Base-by-base conservation (phyloP, 306 rosid species). In the Oxytropis ochrocephala region DNA sequence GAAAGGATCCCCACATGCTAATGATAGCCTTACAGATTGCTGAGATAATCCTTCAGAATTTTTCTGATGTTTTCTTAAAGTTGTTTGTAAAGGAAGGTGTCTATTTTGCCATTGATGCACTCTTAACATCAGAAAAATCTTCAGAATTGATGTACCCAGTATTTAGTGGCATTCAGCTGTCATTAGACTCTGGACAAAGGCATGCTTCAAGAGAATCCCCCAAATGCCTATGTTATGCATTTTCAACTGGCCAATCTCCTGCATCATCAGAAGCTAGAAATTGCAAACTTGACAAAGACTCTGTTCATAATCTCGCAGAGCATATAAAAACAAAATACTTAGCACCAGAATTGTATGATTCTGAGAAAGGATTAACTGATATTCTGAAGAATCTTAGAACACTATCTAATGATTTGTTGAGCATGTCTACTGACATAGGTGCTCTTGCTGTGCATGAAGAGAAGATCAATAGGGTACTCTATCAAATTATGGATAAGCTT, bases 11-110 rank as follows among this genome's bases (percentile, higher is more conserved):
- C 13, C 99, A 95, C 80, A 82, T 95, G 80, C 80, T 87, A 78
- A 76, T 95, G 71, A 76, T 89, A 74, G 88, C 93, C 63, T 83
- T 95, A 64, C 88, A 74, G 63, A 89, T 87, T 71, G 75, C 91
- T 62, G 97, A 95, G 80, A 85, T 89, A 70, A 81, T 91, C 81
- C 91, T 91, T 75, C 88, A 81, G 30, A 91, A 86, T 72, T 89
- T 82, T 74, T 85, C 93, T 61, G 80, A 84, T 85, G 33, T 30
- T 70, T 89, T 95, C 82, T 75, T 91, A 30, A 83, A 80, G 51
- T 82, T 91, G 38, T 95, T 95, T 74, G 69, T 95, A 17, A 95
- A 95, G 80, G 99, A 95, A 81, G 99, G 99, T 67, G 92, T 91
- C 69, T 85, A 82, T 82, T 91, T 91, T 79, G 95, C 97, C 39